A percentile compares a stretch with the other conserved stretches of the same genome.
Conservation (phyloP, 2,329 filamentous ascomycete genomes). For the Metarhizium brunneum region DNA sequence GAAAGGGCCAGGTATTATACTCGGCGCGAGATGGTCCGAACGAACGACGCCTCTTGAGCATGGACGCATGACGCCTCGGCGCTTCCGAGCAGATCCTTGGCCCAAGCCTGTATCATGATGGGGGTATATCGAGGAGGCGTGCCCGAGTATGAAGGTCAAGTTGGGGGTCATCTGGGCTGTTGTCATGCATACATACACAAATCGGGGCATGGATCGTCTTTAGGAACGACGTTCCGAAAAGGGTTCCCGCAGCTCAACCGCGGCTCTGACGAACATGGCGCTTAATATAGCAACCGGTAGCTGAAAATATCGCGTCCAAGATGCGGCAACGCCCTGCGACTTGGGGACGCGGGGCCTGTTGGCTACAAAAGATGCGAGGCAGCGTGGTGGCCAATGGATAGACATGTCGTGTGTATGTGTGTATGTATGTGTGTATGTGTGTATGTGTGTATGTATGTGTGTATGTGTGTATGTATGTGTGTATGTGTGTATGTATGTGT, state of each 20-base stretch:
- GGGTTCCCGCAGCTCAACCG: constrained; percentile 18
- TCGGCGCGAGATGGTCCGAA: not conserved
- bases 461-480: not conserved
- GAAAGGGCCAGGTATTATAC: not conserved
- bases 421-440: no score
- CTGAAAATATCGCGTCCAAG: constrained; percentile 22
- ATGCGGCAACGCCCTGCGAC: not conserved
- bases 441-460: not conserved
- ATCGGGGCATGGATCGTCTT: not conserved
- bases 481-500: not conserved
- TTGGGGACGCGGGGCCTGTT: not conserved
- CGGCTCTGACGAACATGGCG: constrained; percentile 26
- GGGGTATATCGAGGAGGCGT: not conserved
- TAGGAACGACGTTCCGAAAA: not conserved
- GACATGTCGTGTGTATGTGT: not conserved
- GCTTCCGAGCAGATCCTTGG: not conserved
- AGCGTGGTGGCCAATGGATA: not conserved
- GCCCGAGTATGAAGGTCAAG: no score
- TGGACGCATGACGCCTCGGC: not conserved
- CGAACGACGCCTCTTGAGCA: not conserved
- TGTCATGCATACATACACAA: not conserved
- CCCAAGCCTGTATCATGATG: not conserved
- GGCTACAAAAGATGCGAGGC: not conserved
- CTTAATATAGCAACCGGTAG: constrained; percentile 26
- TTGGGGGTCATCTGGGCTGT: no score